Base-by-base conservation (phyloP, 75 land plant species). In the Azolla pinnata region DNA sequence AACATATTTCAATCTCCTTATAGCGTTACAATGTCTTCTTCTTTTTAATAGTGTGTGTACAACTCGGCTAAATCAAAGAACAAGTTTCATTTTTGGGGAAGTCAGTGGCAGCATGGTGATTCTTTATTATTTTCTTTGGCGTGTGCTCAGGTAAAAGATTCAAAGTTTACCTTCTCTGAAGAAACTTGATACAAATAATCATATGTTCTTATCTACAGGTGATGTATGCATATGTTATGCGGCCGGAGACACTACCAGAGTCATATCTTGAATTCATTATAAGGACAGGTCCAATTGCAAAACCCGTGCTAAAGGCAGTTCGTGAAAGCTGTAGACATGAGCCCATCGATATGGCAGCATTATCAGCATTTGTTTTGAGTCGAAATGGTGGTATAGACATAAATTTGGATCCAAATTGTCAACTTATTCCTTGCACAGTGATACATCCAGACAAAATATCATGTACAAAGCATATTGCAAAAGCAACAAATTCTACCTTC, bases 21-120 rank as follows among this genome's bases (percentile, higher is more conserved):
- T 65, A 20, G 26, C 47, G 4, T 49, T 44, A 24, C 27, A 34
- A 27, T 2, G 18, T 59, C 20, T 20, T 33, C 29, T 49, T 25
- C 21, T 32, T 28, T 60, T 45, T 17, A 60, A 29, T 69, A 93
- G 98, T 93, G 98, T 81, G 81, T 90, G 2, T 93, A 93, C 62
- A 93, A 93, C 69, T 93, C 98, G 40, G 98, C 98, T 31, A 93
- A 93, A 67, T 72, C 96, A 4, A 93, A 93, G 63, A 85, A 88
- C 62, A 93, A 85, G 78, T 93, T 93, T 73, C 98, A 93, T 63
- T 63, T 93, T 14, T 93, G 98, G 98, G 98, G 96, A 58, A 93
- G 98, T 59, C 81, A 89, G 50, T 93, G 98, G 96, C 75, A 79
- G 21, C 98, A 93, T 76, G 98, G 98, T 27, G 98, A 93, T 71